Conservation (phyloP, 352 stramenopile genomes). For the Aphanomyces invadans region DNA sequence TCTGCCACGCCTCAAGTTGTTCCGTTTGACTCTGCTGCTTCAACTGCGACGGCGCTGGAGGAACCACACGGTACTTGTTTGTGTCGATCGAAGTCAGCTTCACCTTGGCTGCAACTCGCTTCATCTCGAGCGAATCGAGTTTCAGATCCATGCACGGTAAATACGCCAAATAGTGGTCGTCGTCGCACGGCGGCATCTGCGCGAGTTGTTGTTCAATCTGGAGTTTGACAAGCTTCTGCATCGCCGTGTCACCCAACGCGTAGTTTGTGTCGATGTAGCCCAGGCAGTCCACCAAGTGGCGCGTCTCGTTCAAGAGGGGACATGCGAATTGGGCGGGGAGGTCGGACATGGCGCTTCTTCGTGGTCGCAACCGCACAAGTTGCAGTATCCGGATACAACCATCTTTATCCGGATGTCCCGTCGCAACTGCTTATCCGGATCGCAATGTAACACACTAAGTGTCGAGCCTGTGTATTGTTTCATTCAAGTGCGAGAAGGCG, state of each 20-base stretch:
- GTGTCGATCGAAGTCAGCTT: slow-evolving; percentile 63
- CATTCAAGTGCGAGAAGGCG: too few species aligned
- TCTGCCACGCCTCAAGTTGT: slow-evolving; percentile 47
- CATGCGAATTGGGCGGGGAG: slow-evolving; percentile 36
- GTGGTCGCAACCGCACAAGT: background rate
- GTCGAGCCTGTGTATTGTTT: background rate
- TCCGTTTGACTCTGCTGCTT: slow-evolving; percentile 32
- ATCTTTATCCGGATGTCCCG: background rate
- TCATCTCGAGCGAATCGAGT: slow-evolving; percentile 59
- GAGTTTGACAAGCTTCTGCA: slow-evolving; percentile 31
- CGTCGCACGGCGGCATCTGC: slow-evolving; percentile 59
- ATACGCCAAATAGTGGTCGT: slow-evolving; percentile 50
- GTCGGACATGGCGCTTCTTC: background rate
- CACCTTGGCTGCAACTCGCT: slow-evolving; percentile 57
- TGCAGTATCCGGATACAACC: slow-evolving; percentile 3
- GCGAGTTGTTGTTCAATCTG: slow-evolving; percentile 53
- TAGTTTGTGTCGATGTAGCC: slow-evolving; percentile 69
- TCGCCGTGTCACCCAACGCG: slow-evolving; percentile 12
- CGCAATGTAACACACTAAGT: background rate
- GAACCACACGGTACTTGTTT: slow-evolving; percentile 53
- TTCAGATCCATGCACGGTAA: slow-evolving; percentile 46
- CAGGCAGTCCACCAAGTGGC: slow-evolving; percentile 60
- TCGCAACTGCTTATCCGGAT: slow-evolving; percentile 1
- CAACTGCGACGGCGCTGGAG: slow-evolving; percentile 7
- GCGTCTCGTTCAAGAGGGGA: slow-evolving; percentile 52